phyloP scores from a whole-genome alignment of 305 asterid species.

The Fraxinus dipetala region DNA sequence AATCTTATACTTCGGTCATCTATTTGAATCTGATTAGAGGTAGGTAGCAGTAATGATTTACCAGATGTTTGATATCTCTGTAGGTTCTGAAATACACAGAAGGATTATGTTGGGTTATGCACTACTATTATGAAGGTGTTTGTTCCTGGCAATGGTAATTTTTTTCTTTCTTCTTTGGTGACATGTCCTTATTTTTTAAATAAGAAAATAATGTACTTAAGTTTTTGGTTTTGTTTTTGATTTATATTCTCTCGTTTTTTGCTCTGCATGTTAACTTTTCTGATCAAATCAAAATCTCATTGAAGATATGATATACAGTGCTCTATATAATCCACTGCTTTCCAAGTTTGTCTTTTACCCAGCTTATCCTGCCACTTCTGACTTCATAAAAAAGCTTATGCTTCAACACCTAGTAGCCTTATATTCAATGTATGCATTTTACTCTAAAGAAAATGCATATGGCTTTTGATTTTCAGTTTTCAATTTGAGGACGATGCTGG shows the following conservation, averaged over 20 bases:
- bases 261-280: neutral
- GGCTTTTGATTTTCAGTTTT: constrained; percentile 18
- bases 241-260: neutral
- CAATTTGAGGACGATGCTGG: neutral
- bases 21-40: neutral
- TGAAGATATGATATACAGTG: neutral
- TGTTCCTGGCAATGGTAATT: constrained; percentile 96
- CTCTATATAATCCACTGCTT: neutral
- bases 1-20: neutral
- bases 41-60: neutral
- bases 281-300: neutral
- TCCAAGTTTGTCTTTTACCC: neutral
- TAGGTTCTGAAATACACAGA: constrained; percentile 85
- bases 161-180: constrained; percentile 18
- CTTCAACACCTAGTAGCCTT: neutral
- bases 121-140: constrained; percentile 94
- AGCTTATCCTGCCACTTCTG: constrained; percentile 12
- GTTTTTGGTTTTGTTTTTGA: neutral
- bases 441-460: neutral
- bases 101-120: constrained; percentile 99
- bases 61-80: constrained; percentile 20
- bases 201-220: neutral
- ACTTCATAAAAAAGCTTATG: neutral
- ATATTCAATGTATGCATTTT: neutral
- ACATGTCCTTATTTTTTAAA: constrained; percentile 2